These are phyloP conservation scores for Keqinozyma sinolaborantium DNA, from an alignment of 1,139 yeast genomes.

Conservation along the genomic window DNA sequence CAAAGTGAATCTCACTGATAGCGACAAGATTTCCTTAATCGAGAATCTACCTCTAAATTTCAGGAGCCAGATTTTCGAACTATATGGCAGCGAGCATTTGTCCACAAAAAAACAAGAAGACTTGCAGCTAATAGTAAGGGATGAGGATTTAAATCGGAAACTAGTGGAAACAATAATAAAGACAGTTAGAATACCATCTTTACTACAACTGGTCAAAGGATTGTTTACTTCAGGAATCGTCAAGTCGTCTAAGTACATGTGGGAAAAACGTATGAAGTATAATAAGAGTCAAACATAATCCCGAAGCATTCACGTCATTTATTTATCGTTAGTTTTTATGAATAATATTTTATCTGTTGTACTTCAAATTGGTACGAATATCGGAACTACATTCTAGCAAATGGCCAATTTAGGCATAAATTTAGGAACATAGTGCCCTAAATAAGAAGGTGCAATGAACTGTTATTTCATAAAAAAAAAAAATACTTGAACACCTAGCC, in stretches of 20 bases:
- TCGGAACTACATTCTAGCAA: no score
- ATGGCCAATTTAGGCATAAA: no score
- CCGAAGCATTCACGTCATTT: neutral
- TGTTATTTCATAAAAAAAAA: no score
- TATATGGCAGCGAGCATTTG: conserved; percentile 24
- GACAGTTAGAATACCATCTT: conserved; percentile 68
- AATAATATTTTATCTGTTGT: no score
- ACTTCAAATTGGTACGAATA: no score
- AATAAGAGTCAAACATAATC: conserved; percentile 7
- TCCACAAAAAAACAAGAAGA: neutral
- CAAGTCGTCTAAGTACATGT: conserved; percentile 71
- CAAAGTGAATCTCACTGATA: conserved; percentile 14
- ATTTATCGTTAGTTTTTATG: neutral
- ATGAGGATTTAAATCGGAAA: conserved; percentile 25
- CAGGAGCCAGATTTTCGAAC: conserved; percentile 39
- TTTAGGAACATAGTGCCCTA: no score
- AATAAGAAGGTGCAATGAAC: no score
- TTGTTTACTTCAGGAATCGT: conserved; percentile 79
- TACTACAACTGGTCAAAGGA: conserved; percentile 79
- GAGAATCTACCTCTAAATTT: conserved; percentile 52
- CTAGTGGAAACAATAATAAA: conserved; percentile 46
- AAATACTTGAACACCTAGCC: no score
- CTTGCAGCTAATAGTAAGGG: conserved; percentile 6
- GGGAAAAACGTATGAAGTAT: conserved; percentile 56
- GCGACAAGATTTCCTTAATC: conserved; percentile 25